phyloP scores from a whole-genome alignment of 768 basidiomycete genomes.

The Hygrophorus russula region DNA sequence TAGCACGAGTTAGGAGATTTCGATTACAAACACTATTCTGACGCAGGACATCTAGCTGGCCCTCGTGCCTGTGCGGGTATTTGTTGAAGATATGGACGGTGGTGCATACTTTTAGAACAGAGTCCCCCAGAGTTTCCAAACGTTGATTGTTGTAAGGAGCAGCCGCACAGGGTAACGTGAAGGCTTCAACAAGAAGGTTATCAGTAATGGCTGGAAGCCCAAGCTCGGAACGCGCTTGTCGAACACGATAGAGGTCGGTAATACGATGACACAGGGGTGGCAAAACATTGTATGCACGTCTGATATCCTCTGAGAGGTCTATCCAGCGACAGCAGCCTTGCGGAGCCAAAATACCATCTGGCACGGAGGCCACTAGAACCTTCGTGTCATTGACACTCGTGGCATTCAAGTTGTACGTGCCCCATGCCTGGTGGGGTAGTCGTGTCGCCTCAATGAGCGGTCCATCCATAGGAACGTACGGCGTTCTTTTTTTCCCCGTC shows the following conservation, averaged over 20 bases:
- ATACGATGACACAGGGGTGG: slow-evolving; percentile 60
- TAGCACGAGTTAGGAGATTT: slow-evolving; percentile 56
- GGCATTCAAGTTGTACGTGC: slow-evolving; percentile 23
- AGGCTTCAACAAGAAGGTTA: slow-evolving; percentile 55
- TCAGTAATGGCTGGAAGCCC: slow-evolving; percentile 49
- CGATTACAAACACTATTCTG: slow-evolving; percentile 58
- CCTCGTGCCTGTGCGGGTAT: slow-evolving; percentile 73
- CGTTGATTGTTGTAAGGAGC: slow-evolving; percentile 74
- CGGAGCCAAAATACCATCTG: slow-evolving; percentile 23
- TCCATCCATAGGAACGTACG: slow-evolving; percentile 41
- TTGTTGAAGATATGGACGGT: slow-evolving; percentile 71
- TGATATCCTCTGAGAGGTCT: slow-evolving; percentile 39
- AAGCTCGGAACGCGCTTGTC: slow-evolving; percentile 37
- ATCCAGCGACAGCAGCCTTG: slow-evolving; percentile 42
- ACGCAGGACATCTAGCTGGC: slow-evolving; percentile 61
- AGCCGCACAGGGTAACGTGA: slow-evolving; percentile 58
- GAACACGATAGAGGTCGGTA: slow-evolving; percentile 53
- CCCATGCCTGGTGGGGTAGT: slow-evolving; percentile 30
- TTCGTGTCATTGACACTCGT: neutral
- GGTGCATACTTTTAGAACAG: slow-evolving; percentile 65
- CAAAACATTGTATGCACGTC: slow-evolving; percentile 41
- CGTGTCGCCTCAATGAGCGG: slow-evolving; percentile 47
- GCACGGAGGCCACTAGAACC: slow-evolving; percentile 12
- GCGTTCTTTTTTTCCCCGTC: slow-evolving; percentile 32
- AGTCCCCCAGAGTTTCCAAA: slow-evolving; percentile 80